These are phyloP conservation scores for Oenanthe sinensis DNA, from an alignment of 129 eudicot genomes.

Conservation along the genomic window DNA sequence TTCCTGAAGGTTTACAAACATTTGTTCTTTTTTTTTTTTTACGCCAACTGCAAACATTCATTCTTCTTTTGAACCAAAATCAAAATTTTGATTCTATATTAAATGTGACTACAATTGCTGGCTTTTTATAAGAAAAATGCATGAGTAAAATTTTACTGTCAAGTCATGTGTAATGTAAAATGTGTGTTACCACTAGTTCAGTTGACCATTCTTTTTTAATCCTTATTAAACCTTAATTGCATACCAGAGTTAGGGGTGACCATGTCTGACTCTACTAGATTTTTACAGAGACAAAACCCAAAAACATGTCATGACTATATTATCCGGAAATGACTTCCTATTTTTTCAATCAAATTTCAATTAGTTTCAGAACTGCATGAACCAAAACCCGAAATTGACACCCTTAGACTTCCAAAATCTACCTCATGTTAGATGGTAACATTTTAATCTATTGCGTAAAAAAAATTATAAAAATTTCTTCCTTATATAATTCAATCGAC, in stretches of 20 bases:
- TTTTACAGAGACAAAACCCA: not conserved
- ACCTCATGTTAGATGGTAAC: not conserved
- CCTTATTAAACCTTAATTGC: not conserved
- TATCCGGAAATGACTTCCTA: not conserved
- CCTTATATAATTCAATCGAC: not conserved
- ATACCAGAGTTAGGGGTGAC: not conserved
- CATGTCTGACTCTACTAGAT: not conserved
- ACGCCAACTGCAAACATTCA: not conserved
- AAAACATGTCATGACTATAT: not conserved
- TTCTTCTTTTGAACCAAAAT: not conserved
- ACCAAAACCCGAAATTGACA: not conserved
- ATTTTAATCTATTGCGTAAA: not conserved
- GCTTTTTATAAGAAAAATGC: too few relatives aligned
- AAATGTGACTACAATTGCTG: not conserved
- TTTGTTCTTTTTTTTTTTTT: too few relatives aligned
- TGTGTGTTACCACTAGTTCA: not conserved
- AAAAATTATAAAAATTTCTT: not conserved
- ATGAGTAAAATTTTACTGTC: not conserved
- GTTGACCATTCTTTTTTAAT: not conserved
- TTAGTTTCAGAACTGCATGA: not conserved
- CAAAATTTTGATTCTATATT: not conserved
- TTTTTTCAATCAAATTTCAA: too few relatives aligned
- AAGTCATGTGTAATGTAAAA: not conserved
- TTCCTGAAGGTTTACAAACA: not conserved
- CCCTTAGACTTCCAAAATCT: not conserved